Evolutionary conservation across 495 filamentous ascomycete species (phyloP).

Genomic region (Hypoxylon perforatum): DNA sequence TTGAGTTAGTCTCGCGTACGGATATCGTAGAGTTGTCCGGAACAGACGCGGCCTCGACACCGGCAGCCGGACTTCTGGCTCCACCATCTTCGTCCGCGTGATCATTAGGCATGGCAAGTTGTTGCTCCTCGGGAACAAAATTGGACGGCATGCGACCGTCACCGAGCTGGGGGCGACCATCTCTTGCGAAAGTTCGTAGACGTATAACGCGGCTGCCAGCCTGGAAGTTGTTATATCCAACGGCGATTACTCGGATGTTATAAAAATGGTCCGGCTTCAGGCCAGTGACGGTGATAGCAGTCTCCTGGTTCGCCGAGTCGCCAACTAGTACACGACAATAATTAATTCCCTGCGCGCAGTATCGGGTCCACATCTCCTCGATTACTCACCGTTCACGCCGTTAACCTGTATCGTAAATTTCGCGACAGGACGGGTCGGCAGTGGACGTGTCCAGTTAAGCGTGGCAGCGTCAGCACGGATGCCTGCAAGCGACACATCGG

Average conservation of each 20-base stretch:
- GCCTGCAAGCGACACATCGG: conserved; percentile 90
- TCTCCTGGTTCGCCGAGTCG: conserved; percentile 84
- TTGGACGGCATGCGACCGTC: conserved; percentile 63
- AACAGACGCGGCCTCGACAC: conserved; percentile 67
- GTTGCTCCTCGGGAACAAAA: conserved; percentile 59
- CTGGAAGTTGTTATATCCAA: conserved; percentile 90
- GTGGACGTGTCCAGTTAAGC: conserved; percentile 89
- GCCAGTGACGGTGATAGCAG: conserved; percentile 86
- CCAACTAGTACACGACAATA: conserved; percentile 69
- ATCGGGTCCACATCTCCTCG: not conserved
- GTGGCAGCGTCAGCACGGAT: conserved; percentile 87
- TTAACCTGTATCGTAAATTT: conserved; percentile 95
- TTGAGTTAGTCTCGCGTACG: conserved; percentile 69
- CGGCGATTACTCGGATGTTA: conserved; percentile 88
- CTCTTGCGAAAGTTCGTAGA: conserved; percentile 70
- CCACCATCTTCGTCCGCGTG: conserved; percentile 52
- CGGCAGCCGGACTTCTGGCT: conserved; percentile 53
- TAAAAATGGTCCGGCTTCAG: conserved; percentile 89
- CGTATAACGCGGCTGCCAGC: conserved; percentile 87
- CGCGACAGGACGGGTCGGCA: conserved; percentile 78
- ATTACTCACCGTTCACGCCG: conserved; percentile 80
- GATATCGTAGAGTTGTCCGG: conserved; percentile 63
- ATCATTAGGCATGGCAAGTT: conserved; percentile 52
- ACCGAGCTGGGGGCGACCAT: conserved; percentile 66
- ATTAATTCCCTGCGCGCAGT: conserved; percentile 21